Evolutionary conservation across 805 yeast species (phyloP), one percentile per base, ranked within the genome.

Genomic region (Saccharomycopsis fermentans): DNA sequence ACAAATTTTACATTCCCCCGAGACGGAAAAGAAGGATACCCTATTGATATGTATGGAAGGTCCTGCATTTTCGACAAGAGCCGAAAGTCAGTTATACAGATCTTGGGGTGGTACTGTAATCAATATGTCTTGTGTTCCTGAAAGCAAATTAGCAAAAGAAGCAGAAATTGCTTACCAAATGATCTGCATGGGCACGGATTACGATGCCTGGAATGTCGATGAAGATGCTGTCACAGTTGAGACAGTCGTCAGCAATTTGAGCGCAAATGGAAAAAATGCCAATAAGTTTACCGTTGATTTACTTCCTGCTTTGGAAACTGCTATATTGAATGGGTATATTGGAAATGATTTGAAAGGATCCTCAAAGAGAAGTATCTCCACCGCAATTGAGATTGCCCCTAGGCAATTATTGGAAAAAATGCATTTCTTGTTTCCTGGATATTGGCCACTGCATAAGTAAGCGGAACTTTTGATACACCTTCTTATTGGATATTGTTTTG

Each of bases 191-290:
- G 86, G 96, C 1, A 94, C 99, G 3, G 99, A 94, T 72, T 94
- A 94, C 73, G 99, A 94, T 70, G 96, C 99, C 26, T 94, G 99
- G 99, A 87, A 90, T 69, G 96, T 86, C 67, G 82, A 81, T 57
- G 98, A 85, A 69, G 97, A 92, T 68, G 92, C 98, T 2, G 99
- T 94, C 54, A 91, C 98, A 8, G 98, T 94, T n/a, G 97, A 91
- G 74, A 87, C 96, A 4, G 97, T 94, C 48, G 90, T 94, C 55
- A 90, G 96, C 58, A 88, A 94, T 71, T 79, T 92, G 69, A 81
- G 81, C 68, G 94, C 96, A 61, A 94, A 94, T 74, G 78, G 87
- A 55, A 85, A 81, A 39, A 92, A 92, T 68, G 98, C 99, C 9
- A 86, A 87, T 70, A 75, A 74, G 59, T 74, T 94, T 55, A 90